These are phyloP conservation scores for Apiotrichum brassicae DNA, from an alignment of 1,284 basidiomycete genomes.

Conservation along the genomic window DNA sequence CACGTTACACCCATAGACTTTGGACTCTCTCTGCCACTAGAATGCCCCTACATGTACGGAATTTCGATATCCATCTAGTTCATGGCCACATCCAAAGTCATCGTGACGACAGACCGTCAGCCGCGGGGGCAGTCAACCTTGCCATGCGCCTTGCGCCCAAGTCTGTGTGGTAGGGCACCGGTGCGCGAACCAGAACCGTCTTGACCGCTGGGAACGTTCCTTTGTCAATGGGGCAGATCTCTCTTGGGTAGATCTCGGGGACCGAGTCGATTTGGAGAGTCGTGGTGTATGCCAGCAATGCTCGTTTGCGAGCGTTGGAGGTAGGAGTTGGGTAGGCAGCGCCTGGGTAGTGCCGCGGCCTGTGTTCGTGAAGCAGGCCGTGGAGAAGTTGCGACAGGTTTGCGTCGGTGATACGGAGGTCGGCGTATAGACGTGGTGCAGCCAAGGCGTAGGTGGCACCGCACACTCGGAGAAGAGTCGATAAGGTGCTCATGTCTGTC, in stretches of 20 bases:
- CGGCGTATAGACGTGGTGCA: constrained; percentile 7
- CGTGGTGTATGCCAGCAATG: constrained; percentile 6
- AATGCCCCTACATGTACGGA: too few species aligned
- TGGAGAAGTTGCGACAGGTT: constrained; percentile 1
- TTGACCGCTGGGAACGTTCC: constrained; percentile 4
- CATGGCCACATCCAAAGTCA: too few species aligned
- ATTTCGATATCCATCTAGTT: too few species aligned
- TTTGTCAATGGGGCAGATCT: constrained; percentile 5
- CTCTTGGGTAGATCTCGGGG: not conserved
- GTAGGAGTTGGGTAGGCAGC: not conserved
- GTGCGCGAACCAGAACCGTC: constrained; percentile 3
- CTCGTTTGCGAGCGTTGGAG: constrained; percentile 8
- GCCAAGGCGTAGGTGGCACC: constrained; percentile 8
- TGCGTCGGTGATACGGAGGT: constrained; percentile 5
- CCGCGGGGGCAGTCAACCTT: too few species aligned
- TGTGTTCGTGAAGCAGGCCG: not conserved
- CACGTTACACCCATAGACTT: too few species aligned
- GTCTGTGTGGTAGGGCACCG: constrained; percentile 6
- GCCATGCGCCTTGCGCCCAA: too few species aligned
- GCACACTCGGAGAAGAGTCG: constrained; percentile 3
- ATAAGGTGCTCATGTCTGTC: constrained; percentile 3
- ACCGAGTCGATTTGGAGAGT: not conserved
- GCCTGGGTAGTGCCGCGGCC: not conserved
- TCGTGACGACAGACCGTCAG: too few species aligned
- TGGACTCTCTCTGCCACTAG: too few species aligned